A percentile compares a stretch with the other conserved stretches of the same genome.
These are phyloP conservation scores for Biscutella laevigata DNA, from an alignment of 441 rosid species.

Conservation along the genomic window DNA sequence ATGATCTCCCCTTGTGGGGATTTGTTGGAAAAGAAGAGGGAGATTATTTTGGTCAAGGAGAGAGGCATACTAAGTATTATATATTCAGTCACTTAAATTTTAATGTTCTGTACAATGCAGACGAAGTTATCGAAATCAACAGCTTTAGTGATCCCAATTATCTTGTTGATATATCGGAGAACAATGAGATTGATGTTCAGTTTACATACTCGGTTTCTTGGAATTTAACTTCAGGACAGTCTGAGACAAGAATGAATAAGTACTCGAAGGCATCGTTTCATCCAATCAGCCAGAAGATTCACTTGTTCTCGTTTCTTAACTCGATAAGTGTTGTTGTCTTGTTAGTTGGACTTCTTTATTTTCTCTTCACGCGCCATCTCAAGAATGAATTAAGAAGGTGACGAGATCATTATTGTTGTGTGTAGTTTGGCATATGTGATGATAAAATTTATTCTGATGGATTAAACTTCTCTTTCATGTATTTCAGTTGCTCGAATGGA, in stretches of 20 bases:
- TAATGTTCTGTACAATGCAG: conserved; percentile 50
- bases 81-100: conserved; percentile 61
- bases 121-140: conserved; percentile 42
- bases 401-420: conserved; percentile 13
- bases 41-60: conserved; percentile 26
- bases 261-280: conserved; percentile 44
- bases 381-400: conserved; percentile 67
- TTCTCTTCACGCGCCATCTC: conserved; percentile 51
- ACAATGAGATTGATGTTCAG: conserved; percentile 39
- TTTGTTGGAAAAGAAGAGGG: conserved; percentile 70
- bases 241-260: conserved; percentile 50
- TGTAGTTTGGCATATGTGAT: conserved; percentile 1
- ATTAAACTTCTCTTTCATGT: conserved; percentile 1
- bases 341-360: conserved; percentile 45
- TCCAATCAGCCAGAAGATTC: conserved; percentile 45
- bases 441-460: background rate
- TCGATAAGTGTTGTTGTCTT: conserved; percentile 42
- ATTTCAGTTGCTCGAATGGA: conserved; percentile 44
- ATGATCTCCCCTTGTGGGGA: conserved; percentile 90
- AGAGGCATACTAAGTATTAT: conserved; percentile 38
- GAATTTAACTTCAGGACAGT: conserved; percentile 44
- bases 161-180: conserved; percentile 58
- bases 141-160: conserved; percentile 59
- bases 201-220: conserved; percentile 72
- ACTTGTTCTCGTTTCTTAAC: conserved; percentile 65